A percentile compares a stretch with the other conserved stretches of the same genome.
These are phyloP conservation scores for Debaryomyces singareniensis DNA, from an alignment of 1,139 yeast species.

Conservation along the genomic window DNA sequence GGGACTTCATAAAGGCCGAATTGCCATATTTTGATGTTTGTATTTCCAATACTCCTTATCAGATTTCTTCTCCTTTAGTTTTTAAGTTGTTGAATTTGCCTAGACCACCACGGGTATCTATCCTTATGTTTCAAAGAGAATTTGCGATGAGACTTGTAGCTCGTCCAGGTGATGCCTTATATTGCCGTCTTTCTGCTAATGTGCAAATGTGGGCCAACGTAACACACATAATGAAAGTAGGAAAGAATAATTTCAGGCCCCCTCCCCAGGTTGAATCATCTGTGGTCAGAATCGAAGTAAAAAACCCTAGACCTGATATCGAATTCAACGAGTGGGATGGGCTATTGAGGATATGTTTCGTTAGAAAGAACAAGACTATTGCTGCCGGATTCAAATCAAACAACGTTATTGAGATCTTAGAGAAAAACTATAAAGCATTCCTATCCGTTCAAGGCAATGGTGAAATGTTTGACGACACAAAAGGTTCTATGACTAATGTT, in stretches of 20 bases:
- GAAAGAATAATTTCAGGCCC: conserved; percentile 92
- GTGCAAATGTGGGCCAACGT: conserved; percentile 99
- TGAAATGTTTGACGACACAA: conserved; percentile 49
- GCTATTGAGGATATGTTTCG: conserved; percentile 79
- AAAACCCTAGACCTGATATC: conserved; percentile 84
- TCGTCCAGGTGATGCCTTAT: conserved; percentile 88
- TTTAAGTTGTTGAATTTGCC: conserved; percentile 89
- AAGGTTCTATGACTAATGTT: conserved; percentile 32
- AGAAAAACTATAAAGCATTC: conserved; percentile 79
- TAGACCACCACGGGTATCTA: conserved; percentile 89
- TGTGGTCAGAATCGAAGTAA: conserved; percentile 89
- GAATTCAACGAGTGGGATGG: conserved; percentile 98
- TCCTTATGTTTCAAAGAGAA: conserved; percentile 96
- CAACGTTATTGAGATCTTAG: conserved; percentile 78
- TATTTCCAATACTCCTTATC: conserved; percentile 96
- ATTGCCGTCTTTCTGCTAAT: conserved; percentile 90
- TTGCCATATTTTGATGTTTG: conserved; percentile 94
- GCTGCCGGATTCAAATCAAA: conserved; percentile 87
- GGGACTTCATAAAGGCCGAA: conserved; percentile 95
- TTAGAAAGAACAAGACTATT: conserved; percentile 86
- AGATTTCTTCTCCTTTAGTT: conserved; percentile 92
- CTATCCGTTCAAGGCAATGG: conserved; percentile 56
- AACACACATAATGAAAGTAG: conserved; percentile 97
- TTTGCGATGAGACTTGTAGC: conserved; percentile 91
- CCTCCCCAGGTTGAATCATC: conserved; percentile 98